Evolutionary conservation across 2,329 filamentous ascomycete species (phyloP), one percentile per base, ranked within the genome.

Genomic region (Xylaria digitata): DNA sequence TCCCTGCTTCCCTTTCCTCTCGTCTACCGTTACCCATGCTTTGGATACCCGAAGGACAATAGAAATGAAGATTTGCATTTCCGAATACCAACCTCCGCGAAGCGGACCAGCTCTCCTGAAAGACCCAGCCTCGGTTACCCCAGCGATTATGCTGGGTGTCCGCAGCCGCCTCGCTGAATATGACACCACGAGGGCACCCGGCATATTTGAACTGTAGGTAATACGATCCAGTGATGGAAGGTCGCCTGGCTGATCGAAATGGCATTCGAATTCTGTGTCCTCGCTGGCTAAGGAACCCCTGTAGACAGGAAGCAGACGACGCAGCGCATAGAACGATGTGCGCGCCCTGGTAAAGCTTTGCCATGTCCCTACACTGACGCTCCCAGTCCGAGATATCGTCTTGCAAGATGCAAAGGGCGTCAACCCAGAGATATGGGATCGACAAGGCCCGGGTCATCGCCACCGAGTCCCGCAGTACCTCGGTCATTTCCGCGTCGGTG

Each of bases 341-440:
- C 3, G 62, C 62, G 19, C 58, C 50, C 23, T 42, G 49, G 42
- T 64, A 59, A 7, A 59, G 53, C 11, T 49, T 19, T 2, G 49
- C 49, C 62, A 64, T 59, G 15, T 45, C 21, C 13, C 37, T 34
- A 17, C 58, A 59, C 23, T 59, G 49, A 6, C 49, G 42, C 17
- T 56, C 55, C 61, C 58, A 59, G 55, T 64, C 61, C 21, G 53
- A 50, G 23, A 34, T 23, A 30, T 59, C 49, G 42, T 59, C 61
- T n/a, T 64, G 61, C 5, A 64, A 15, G 21, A 64, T 59, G 42
- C 61, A 64, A 26, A 63, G 5, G 23, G 61, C 61, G 17, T 63
- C 61, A 6, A 63, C 26, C 61, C 61, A 63, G 53, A 63, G 61
- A 52, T 63, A 63, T 45, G 49, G 49, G 30, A 53, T 53, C 8